Evolutionary conservation across 2,329 filamentous ascomycete genomes (phyloP).

Genomic region (Pseudogymnoascus sp.): DNA sequence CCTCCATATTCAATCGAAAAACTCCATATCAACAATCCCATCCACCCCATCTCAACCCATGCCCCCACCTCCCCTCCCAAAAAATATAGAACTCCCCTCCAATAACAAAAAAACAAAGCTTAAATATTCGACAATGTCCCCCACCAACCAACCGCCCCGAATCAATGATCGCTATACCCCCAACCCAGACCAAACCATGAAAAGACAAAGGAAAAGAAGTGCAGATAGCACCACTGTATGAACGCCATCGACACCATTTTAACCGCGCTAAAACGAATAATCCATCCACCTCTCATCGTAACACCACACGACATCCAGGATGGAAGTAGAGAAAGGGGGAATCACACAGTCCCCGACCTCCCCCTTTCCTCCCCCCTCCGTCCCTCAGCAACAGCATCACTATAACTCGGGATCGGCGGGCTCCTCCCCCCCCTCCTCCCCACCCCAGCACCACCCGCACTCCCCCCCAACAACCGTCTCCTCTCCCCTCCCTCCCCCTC

Average conservation of each 20-base stretch:
- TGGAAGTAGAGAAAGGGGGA: background rate
- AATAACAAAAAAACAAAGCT: background rate
- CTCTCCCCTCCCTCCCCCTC: conserved; percentile 39
- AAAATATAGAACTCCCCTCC: background rate
- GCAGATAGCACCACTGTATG: background rate
- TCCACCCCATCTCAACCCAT: background rate
- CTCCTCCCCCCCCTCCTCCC: conserved; percentile 16
- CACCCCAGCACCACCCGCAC: background rate
- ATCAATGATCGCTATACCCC: background rate
- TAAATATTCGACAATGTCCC: background rate
- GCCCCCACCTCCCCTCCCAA: background rate
- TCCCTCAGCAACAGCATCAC: conserved; percentile 26
- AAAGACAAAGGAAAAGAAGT: background rate
- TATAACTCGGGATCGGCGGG: conserved; percentile 31
- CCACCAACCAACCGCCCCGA: background rate
- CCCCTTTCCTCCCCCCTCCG: conserved; percentile 18
- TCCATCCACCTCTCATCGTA: background rate
- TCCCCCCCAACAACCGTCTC: background rate
- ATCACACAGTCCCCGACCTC: background rate
- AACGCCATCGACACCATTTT: background rate
- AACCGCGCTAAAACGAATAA: background rate
- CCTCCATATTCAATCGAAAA: background rate
- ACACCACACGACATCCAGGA: background rate
- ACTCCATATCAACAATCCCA: background rate
- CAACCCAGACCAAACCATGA: background rate